phyloP scores from a whole-genome alignment of 83 land plant genomes.

The Picea engelmannii region DNA sequence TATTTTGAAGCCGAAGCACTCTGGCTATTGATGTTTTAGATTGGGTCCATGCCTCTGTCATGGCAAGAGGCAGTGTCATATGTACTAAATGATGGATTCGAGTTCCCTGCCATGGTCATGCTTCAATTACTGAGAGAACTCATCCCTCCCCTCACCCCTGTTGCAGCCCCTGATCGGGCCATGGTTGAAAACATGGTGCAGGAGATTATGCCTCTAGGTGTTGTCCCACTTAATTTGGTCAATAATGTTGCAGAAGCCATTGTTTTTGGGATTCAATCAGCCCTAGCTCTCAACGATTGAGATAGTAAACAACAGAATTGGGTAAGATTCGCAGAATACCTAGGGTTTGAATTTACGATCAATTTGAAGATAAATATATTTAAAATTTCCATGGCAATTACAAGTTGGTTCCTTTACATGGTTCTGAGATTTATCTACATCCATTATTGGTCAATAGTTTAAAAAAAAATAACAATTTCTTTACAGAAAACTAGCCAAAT shows the following conservation, averaged over 20 bases:
- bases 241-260: conserved; percentile 30
- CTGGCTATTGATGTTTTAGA: no score
- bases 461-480: no score
- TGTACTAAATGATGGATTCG: neutral
- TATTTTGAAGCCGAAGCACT: no score
- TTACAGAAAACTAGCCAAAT: no score
- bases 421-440: no score
- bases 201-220: conserved; percentile 23
- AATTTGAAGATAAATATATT: no score
- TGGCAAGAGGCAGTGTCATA: neutral
- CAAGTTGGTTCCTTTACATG: no score
- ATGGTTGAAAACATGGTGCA: conserved; percentile 25
- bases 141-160: conserved; percentile 1
- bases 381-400: no score
- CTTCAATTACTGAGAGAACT: neutral
- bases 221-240: no score
- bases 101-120: neutral
- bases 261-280: conserved; percentile 31
- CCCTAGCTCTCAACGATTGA: conserved; percentile 20
- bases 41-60: neutral
- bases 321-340: neutral
- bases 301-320: neutral
- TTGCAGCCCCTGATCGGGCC: conserved; percentile 21
- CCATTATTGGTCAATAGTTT: no score
- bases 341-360: neutral